Base-by-base conservation (phyloP, 1,139 yeast genomes). In the Suhomyces terraborum region DNA sequence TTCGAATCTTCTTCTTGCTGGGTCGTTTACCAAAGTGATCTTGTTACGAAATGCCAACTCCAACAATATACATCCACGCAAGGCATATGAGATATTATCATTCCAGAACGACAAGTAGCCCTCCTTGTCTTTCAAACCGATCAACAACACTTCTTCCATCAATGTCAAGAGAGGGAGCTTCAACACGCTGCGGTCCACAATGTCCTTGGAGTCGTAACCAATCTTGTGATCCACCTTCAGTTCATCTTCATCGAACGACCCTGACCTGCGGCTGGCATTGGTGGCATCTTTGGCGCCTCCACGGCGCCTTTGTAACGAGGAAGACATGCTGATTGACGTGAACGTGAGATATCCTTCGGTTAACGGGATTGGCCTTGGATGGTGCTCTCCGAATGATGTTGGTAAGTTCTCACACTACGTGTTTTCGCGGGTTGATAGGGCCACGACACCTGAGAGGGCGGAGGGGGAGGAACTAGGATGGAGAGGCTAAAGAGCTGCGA, bases 81-180 rank as follows among this genome's bases (percentile, higher is more conserved):
- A 76, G 2, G 97, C 96, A 66, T 93, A 94, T 21, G 97, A 88
- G 44, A 93, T 91, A 62, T 88, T 91, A 64, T 93, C 99, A 62
- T 93, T 94, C 98, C 98, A 93, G 65, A 93, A 93, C 17, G 97
- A 88, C 44, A 93, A 73, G 62, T 91, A 89, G 6, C 98, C 98
- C 64, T 93, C 98, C 55, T 86, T 85, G 63, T 93, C 98, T 60
- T 93, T 91, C 51, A 93, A 75, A 2, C 98, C 99, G 69, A 93
- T 79, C 49, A 93, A 74, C 47, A 93, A 69, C 8, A 93, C 96
- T 63, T 93, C 98, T 64, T 93, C 99, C 97, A 93, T 89, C 52
- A 93, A 68, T 1, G 98, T 94, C 53, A 93, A 73, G 38, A 80
- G 70, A 1, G 98, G 98, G 16, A 69, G 61, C 39, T 68, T 69